These are phyloP conservation scores for Crithidia brevicula DNA, from an alignment of 208 protist species.

Conservation along the genomic window DNA sequence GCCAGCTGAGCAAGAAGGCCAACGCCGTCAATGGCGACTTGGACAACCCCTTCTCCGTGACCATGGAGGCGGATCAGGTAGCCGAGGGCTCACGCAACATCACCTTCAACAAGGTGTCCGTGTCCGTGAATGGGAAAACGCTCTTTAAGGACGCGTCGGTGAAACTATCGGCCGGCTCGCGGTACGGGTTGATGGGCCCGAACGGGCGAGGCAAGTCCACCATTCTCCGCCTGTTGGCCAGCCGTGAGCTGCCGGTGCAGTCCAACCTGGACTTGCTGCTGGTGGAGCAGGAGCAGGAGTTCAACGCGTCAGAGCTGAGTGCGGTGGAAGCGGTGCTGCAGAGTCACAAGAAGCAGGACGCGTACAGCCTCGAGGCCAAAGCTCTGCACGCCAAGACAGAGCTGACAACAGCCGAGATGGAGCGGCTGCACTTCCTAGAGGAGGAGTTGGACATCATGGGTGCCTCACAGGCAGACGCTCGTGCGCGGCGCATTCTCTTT, in stretches of 20 bases:
- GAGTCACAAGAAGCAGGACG: constrained; percentile 91
- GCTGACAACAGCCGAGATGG: constrained; percentile 69
- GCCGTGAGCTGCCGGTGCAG: constrained; percentile 90
- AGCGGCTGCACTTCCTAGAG: constrained; percentile 81
- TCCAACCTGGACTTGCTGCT: constrained; percentile 94
- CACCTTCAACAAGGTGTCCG: constrained; percentile 82
- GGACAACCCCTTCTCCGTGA: constrained; percentile 87
- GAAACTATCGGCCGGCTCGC: constrained; percentile 83
- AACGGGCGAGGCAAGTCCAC: constrained; percentile 97
- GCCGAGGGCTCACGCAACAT: constrained; percentile 84
- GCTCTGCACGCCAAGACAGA: constrained; percentile 67
- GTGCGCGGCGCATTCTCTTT: constrained; percentile 87
- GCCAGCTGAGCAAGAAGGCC: constrained; percentile 51
- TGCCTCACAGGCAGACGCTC: constrained; percentile 85
- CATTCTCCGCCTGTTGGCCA: constrained; percentile 89
- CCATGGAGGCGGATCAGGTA: constrained; percentile 58
- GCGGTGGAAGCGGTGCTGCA: constrained; percentile 88
- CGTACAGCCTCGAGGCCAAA: constrained; percentile 80
- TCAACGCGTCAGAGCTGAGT: constrained; percentile 77
- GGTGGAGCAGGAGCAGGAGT: constrained; percentile 97
- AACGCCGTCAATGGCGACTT: constrained; percentile 65
- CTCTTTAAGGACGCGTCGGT: constrained; percentile 85
- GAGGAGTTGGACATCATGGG: constrained; percentile 95
- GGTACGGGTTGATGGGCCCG: constrained; percentile 96
- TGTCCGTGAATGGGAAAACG: constrained; percentile 85